Evolutionary conservation across 2,329 filamentous ascomycete species (phyloP).

Genomic region (Cladophialophora yegresii): DNA sequence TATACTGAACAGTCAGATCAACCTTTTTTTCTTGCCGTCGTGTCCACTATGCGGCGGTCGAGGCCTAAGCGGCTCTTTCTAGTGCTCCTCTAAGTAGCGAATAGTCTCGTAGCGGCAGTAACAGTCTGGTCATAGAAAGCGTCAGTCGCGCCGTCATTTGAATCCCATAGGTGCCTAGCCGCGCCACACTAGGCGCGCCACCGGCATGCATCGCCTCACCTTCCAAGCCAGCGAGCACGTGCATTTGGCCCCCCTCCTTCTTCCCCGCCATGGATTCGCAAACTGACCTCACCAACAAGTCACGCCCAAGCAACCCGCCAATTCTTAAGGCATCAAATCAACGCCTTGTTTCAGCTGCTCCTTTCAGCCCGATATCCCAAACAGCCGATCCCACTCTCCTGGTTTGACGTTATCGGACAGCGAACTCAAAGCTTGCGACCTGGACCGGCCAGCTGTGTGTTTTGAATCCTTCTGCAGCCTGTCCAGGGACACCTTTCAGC

Average conservation of each 20-base stretch:
- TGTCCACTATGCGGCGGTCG: neutral
- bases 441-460: neutral
- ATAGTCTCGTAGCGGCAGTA: neutral
- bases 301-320: neutral
- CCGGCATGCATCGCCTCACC: neutral
- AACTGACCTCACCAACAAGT: slow-evolving; percentile 1
- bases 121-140: neutral
- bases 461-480: neutral
- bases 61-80: neutral
- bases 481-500: neutral
- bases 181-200: neutral
- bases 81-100: neutral
- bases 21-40: neutral
- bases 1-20: neutral
- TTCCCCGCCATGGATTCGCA: slow-evolving; percentile 10
- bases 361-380: slow-evolving; percentile 19
- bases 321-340: slow-evolving; percentile 13
- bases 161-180: neutral
- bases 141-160: slow-evolving; percentile 8
- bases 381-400: slow-evolving; percentile 5
- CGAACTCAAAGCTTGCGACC: neutral
- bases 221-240: neutral
- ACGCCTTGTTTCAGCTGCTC: slow-evolving; percentile 13
- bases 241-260: slow-evolving; percentile 1
- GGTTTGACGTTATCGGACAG: slow-evolving; percentile 8